Base-by-base conservation (phyloP, 2,329 filamentous ascomycete genomes). In the Teratosphaeria nubilosa region DNA sequence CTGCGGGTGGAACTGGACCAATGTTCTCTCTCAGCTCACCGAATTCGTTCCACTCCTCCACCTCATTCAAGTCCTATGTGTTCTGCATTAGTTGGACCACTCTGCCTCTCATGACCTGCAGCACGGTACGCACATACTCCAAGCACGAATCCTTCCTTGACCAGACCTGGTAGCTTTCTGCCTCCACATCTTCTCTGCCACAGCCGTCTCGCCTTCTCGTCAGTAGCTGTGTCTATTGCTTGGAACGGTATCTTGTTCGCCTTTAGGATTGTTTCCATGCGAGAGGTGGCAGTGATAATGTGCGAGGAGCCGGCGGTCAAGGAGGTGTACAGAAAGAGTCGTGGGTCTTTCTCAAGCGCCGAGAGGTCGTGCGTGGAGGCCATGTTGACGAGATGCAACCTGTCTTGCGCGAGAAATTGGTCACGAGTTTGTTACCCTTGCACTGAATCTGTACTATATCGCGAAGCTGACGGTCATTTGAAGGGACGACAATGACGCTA, bases 31-130 rank as follows among this genome's bases (percentile, higher is more conserved):
- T 90, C 61, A 99, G 82, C 76, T 97, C 92, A 74, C 91, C 91
- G 74, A 95, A 96, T 73, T 99, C 94, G 77, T 99, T 99, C 94
- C 92, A 97, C 72, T 99, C 94, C 75, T 99, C 94, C 63, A 97
- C 85, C 74, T 97, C 87, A 63, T 92, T 87, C 54, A 96, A 81
- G 72, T 96, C 94, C 91, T 96, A 34, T 20, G 54, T 25, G 9
- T 14, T 7, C 20, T 13, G 6, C 13, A 6, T 32, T 20, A 45
- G n/a, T 48, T 27, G 7, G n/a, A 22, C 30, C 24, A 34, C 24
- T 34, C 11, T 16, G 22, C 9, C 22, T 5, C 16, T 34, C 16
- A 10, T 2, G 16, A 45, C 51, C 51, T 34, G 27, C 31, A 31
- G 5, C 22, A 30, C 51, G 27, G 31, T 30, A 64, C 59, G 57